phyloP scores from a whole-genome alignment of 805 yeast species.

The Torulaspora indica region DNA sequence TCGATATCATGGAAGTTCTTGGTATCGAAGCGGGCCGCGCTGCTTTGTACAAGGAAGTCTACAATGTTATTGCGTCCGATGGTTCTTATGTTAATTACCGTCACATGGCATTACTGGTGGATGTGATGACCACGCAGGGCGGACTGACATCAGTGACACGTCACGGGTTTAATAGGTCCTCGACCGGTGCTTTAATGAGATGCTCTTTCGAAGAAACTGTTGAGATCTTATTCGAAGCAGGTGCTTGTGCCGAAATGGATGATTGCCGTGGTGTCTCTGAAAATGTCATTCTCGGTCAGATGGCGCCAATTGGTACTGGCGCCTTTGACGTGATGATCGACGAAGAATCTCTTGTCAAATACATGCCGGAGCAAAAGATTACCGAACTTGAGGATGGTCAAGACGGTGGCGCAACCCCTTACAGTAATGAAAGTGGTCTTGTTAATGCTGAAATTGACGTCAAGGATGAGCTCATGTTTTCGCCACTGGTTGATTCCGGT shows the following conservation, averaged over 20 bases:
- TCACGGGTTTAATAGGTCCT: conserved; percentile 98
- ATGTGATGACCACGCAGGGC: conserved; percentile 98
- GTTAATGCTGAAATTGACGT: conserved; percentile 59
- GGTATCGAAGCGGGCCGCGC: conserved; percentile 99
- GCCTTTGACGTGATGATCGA: conserved; percentile 93
- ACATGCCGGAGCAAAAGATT: conserved; percentile 42
- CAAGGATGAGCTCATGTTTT: conserved; percentile 76
- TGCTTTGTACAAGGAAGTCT: conserved; percentile 88
- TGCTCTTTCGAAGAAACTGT: conserved; percentile 99
- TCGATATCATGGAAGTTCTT: conserved; percentile 86
- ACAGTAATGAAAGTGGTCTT: conserved; percentile 59
- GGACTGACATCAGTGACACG: conserved; percentile 98
- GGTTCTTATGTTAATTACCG: conserved; percentile 99
- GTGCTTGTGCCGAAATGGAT: conserved; percentile 95
- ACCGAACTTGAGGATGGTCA: conserved; percentile 41
- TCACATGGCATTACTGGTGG: conserved; percentile 95
- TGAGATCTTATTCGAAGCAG: conserved; percentile 95
- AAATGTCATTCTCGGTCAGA: conserved; percentile 94
- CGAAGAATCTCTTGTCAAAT: conserved; percentile 69
- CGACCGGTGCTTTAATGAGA: conserved; percentile 98
- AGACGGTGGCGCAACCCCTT: conserved; percentile 90
- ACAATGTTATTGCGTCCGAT: conserved; percentile 97
- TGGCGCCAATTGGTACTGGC: conserved; percentile 99
- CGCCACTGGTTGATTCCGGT: conserved; percentile 89
- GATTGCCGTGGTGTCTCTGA: conserved; percentile 99